A percentile compares a stretch with the other conserved stretches of the same genome.
phyloP scores from a whole-genome alignment of 129 eudicot species.

The Chrysanthemum seticuspe region DNA sequence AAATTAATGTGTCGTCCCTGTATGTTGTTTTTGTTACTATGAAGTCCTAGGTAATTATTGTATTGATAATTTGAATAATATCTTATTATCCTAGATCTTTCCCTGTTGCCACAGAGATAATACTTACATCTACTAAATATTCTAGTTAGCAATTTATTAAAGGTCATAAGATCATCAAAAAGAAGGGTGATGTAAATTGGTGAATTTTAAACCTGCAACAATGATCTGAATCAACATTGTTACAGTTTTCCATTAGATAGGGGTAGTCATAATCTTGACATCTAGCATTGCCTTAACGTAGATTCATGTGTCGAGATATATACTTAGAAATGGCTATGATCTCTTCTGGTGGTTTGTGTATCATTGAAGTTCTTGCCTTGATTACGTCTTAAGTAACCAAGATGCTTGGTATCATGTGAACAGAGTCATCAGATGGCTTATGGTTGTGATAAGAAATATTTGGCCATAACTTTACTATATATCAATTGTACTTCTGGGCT shows the following conservation, averaged over 20 bases:
- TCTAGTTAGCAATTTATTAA: no score
- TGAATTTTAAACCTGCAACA: neutral
- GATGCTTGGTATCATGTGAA: conserved; percentile 8
- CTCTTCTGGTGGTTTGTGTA: neutral
- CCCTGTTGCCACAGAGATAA: neutral
- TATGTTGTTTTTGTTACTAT: neutral
- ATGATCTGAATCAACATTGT: neutral
- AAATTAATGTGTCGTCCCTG: no score
- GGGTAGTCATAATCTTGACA: neutral
- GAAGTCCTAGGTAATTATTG: no score
- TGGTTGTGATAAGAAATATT: neutral
- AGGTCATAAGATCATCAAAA: neutral
- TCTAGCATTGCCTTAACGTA: neutral
- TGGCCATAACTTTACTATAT: neutral
- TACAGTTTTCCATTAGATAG: neutral
- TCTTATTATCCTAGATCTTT: neutral
- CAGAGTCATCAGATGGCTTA: conserved; percentile 1
- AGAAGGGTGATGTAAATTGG: neutral
- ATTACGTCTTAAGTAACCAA: neutral
- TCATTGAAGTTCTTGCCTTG: neutral
- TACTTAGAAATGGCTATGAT: neutral
- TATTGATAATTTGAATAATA: neutral
- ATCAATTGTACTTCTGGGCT: neutral
- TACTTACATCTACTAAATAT: no score
- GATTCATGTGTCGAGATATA: neutral